These are phyloP conservation scores for Chimonanthus praecox DNA, from an alignment of 164 flowering plant genomes.

Conservation along the genomic window DNA sequence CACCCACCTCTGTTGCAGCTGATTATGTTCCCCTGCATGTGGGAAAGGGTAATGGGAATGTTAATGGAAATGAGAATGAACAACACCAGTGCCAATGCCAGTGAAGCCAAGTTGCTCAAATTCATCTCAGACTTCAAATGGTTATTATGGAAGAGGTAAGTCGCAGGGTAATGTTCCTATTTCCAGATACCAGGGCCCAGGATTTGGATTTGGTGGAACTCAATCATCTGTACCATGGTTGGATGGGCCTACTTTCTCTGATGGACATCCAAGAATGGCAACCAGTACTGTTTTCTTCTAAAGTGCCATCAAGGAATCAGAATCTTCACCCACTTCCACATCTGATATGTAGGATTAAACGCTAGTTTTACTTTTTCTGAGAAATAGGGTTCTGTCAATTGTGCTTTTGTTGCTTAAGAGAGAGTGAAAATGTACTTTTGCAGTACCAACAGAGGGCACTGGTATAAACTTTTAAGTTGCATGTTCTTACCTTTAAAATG, in stretches of 20 bases:
- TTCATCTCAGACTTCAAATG: constrained; percentile 30
- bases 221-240: too few relatives aligned
- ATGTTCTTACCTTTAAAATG: too few relatives aligned
- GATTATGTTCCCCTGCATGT: constrained; percentile 51
- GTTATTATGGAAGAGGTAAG: constrained; percentile 42
- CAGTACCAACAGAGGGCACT: too few relatives aligned
- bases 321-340: constrained; percentile 41
- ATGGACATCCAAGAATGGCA: constrained; percentile 34
- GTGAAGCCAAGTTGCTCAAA: constrained; percentile 34
- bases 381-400: too few relatives aligned
- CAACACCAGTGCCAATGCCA: constrained; percentile 30
- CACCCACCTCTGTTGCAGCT: constrained; percentile 36
- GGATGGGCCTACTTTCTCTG: constrained; percentile 33
- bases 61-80: too few relatives aligned
- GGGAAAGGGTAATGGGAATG: constrained; percentile 35
- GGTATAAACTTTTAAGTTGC: too few relatives aligned
- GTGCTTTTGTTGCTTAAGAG: too few relatives aligned
- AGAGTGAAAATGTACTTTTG: too few relatives aligned
- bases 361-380: too few relatives aligned
- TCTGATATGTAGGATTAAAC: constrained; percentile 20
- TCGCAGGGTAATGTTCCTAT: constrained; percentile 36
- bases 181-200: constrained; percentile 53
- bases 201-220: constrained; percentile 28
- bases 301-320: constrained; percentile 41
- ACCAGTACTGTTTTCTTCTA: constrained; percentile 24